Base-by-base conservation (phyloP, 2,329 filamentous ascomycete genomes). In the Penicillium glabrum region DNA sequence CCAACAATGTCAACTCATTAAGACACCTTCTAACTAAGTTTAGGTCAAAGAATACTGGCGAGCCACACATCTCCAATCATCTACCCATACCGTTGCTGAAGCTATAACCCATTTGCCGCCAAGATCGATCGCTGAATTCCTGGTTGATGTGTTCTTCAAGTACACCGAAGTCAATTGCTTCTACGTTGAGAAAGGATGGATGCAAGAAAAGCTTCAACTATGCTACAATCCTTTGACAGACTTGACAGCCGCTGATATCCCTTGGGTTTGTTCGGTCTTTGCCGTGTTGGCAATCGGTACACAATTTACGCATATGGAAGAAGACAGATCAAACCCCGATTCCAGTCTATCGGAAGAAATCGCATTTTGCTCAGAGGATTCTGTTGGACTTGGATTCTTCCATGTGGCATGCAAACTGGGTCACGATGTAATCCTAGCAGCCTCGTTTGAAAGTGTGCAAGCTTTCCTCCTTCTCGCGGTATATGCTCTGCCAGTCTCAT, bases 381-480 rank as follows among this genome's bases (percentile, higher is more conserved):
- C 81, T 10, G 76, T 83, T 1, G 82, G 82, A 4, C 72, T 82
- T 9, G 79, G 77, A 21, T 83, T 85, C 57, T 85, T 85, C 56
- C 79, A 82, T 46, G 79, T 80, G 57, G 82, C 82, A 0, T 79
- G 77, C 37, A 80, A 77, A 60, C 69, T 85, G 6, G 72, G 85
- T 2, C 80, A 83, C 1, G 83, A 85, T 58, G 79, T 83, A 37
- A 83, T 85, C 49, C 78, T 81, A 0, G 77, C 79, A 10, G 79
- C 81, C 0, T 84, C 82, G 1, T 72, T 84, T 9, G 79, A 83
- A 63, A 83, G 82, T 53, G 82, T 85, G 0, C 83, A 85, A 64
- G 83, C 81, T 0, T 84, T 80, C 73, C 67, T 85, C 10, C 72
- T 85, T 31, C 77, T 85, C 13, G 82, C 80, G 1, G 75, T 82